Conservation (phyloP, 2,329 filamentous ascomycete genomes). For the Sporothrix variecibatus region DNA sequence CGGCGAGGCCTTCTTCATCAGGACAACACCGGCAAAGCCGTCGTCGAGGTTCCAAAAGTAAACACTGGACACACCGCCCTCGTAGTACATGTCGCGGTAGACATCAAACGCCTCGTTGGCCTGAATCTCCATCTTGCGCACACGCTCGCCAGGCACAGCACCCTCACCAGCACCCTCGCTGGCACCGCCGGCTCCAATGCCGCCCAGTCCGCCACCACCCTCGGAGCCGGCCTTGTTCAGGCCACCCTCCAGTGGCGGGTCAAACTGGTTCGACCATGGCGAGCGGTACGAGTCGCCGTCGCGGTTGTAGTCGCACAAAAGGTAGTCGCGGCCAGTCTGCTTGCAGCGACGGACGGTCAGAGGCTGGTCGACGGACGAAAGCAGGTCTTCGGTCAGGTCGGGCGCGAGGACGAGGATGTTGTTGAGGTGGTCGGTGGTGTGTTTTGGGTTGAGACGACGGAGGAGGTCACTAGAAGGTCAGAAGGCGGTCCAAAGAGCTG, state of each 20-base stretch:
- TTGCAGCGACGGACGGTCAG: slow-evolving; percentile 83
- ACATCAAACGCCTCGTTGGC: slow-evolving; percentile 97
- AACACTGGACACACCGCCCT: slow-evolving; percentile 92
- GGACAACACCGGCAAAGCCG: slow-evolving; percentile 92
- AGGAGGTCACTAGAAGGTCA: slow-evolving; percentile 77
- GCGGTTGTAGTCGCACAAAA: slow-evolving; percentile 99
- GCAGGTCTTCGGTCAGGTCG: slow-evolving; percentile 92
- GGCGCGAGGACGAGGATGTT: slow-evolving; percentile 86
- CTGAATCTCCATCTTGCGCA: slow-evolving; percentile 89
- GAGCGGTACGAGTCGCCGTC: slow-evolving; percentile 97
- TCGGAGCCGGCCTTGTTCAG: slow-evolving; percentile 34
- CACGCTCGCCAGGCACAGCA: slow-evolving; percentile 83
- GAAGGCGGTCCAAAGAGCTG: background rate
- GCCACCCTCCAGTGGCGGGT: slow-evolving; percentile 73
- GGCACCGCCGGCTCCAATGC: slow-evolving; percentile 53
- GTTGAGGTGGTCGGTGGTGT: slow-evolving; percentile 85
- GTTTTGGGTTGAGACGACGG: slow-evolving; percentile 92
- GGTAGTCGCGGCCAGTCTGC: slow-evolving; percentile 89
- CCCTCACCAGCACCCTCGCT: slow-evolving; percentile 70
- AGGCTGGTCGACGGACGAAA: slow-evolving; percentile 96
- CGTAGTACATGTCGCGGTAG: slow-evolving; percentile 94
- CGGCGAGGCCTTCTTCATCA: slow-evolving; percentile 85
- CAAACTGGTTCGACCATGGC: slow-evolving; percentile 99
- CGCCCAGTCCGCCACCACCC: slow-evolving; percentile 48
- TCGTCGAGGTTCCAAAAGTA: slow-evolving; percentile 99